Percentiles rank a stretch among this genome's conserved stretches.
These are phyloP conservation scores for Cercophora scortea DNA, from an alignment of 495 filamentous ascomycete species.

Conservation along the genomic window DNA sequence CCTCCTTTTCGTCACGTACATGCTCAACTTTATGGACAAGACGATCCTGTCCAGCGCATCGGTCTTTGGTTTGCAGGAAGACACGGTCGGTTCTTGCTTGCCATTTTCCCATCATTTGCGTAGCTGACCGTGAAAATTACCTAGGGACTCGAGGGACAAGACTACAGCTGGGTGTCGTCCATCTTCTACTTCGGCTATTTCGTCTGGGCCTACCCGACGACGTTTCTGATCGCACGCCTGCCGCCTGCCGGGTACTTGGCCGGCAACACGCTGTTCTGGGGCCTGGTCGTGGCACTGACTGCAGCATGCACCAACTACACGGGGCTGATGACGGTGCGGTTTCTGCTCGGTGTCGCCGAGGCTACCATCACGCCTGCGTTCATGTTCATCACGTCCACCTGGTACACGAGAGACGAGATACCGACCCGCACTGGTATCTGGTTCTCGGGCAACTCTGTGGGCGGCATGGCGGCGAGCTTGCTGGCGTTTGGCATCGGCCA, in stretches of 20 bases:
- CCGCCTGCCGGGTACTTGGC: constrained; percentile 51
- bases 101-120: background rate
- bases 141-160: constrained; percentile 21
- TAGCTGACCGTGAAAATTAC: background rate
- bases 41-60: constrained; percentile 21
- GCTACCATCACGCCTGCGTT: constrained; percentile 53
- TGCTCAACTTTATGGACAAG: constrained; percentile 61
- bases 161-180: constrained; percentile 28
- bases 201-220: constrained; percentile 26
- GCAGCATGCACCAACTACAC: constrained; percentile 62
- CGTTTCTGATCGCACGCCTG: constrained; percentile 37
- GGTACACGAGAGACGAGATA: constrained; percentile 57
- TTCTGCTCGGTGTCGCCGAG: constrained; percentile 56
- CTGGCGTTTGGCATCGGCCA: constrained; percentile 53
- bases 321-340: constrained; percentile 49
- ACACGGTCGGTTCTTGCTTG: background rate
- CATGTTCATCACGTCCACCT: constrained; percentile 44
- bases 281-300: constrained; percentile 65
- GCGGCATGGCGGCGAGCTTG: constrained; percentile 54
- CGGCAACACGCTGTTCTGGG: constrained; percentile 50
- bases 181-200: constrained; percentile 27
- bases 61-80: constrained; percentile 24
- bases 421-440: constrained; percentile 56
- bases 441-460: constrained; percentile 54
- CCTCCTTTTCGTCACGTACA: constrained; percentile 54